Percentiles rank a stretch among this genome's conserved stretches.
Conservation (phyloP, 2,329 filamentous ascomycete species). For the Aspergillus jensenii region DNA sequence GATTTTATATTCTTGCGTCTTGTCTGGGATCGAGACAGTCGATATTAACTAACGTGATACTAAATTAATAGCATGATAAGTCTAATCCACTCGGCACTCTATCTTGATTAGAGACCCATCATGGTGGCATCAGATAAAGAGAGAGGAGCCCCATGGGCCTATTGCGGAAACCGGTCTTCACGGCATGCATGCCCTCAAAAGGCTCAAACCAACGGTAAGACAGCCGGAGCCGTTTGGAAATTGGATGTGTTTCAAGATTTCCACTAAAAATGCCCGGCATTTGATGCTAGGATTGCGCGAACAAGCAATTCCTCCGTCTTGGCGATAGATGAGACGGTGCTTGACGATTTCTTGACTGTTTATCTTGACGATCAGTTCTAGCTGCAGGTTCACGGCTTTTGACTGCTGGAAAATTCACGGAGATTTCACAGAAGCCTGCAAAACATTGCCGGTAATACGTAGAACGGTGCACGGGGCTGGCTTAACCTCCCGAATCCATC, state of each 20-base stretch:
- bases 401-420: constrained; percentile 5
- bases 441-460: neutral
- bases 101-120: constrained; percentile 1
- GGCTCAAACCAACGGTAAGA: neutral
- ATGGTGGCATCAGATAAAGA: neutral
- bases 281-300: constrained; percentile 2
- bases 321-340: neutral
- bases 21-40: neutral
- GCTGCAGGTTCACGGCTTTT: neutral
- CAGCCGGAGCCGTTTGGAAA: neutral
- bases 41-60: neutral
- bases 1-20: constrained; percentile 2
- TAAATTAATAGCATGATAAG: neutral
- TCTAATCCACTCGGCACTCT: neutral
- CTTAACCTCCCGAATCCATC: too few relatives aligned
- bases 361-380: neutral
- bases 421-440: neutral
- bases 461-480: neutral
- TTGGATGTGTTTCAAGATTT: constrained; percentile 17
- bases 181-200: neutral
- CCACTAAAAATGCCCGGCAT: constrained; percentile 5
- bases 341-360: neutral
- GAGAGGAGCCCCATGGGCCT: neutral
- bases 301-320: constrained; percentile 18
- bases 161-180: neutral